These are phyloP conservation scores for Leishmania guyanensis DNA, from an alignment of 208 protist genomes.

Conservation along the genomic window DNA sequence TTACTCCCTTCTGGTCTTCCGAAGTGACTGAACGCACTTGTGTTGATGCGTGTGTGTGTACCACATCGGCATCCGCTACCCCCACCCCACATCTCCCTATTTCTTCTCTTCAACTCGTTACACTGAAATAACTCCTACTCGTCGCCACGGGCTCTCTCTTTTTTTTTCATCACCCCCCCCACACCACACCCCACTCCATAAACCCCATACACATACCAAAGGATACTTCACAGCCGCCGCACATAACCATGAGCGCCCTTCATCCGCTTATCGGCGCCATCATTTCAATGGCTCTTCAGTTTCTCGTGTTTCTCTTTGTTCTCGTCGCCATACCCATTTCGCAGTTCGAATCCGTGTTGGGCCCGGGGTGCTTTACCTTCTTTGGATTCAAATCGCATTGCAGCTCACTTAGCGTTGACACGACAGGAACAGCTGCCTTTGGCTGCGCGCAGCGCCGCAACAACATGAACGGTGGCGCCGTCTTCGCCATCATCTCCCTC, in stretches of 20 bases:
- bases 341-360: not conserved
- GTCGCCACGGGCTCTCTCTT: not conserved
- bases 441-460: constrained; percentile 7
- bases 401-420: not conserved
- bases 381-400: not conserved
- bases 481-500: constrained; percentile 35
- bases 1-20: no score
- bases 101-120: not conserved
- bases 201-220: not conserved
- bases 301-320: not conserved
- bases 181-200: not conserved
- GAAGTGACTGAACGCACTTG: no score
- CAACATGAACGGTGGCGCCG: constrained; percentile 26
- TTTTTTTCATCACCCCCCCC: not conserved
- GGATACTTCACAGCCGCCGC: not conserved
- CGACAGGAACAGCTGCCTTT: constrained; percentile 12
- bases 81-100: not conserved
- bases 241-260: not conserved
- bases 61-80: not conserved
- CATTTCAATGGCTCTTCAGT: not conserved
- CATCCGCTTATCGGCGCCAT: not conserved
- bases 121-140: not conserved
- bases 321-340: not conserved
- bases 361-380: not conserved
- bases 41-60: no score